These are phyloP conservation scores for Arctium minus DNA, from an alignment of 129 eudicot genomes.

Conservation along the genomic window DNA sequence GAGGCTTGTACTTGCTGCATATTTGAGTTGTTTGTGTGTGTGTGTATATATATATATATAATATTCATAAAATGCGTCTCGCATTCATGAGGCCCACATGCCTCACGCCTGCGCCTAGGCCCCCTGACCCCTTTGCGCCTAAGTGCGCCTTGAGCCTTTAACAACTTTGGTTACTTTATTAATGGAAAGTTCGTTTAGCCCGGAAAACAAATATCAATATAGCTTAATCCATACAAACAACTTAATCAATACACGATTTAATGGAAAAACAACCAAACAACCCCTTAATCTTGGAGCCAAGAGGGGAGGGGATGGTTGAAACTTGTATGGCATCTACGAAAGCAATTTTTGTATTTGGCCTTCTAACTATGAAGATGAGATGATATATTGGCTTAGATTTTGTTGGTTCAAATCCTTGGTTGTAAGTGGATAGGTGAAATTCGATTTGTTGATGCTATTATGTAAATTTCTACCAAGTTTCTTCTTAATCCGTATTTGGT, in stretches of 20 bases:
- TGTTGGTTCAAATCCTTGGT: background rate
- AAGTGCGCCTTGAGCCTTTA: too few species aligned
- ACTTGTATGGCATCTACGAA: background rate
- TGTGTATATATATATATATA: too few species aligned
- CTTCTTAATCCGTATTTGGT: background rate
- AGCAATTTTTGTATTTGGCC: background rate
- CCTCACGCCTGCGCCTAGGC: too few species aligned
- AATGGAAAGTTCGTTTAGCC: background rate
- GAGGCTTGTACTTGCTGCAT: too few species aligned
- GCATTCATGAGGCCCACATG: too few species aligned
- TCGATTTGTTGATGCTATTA: background rate
- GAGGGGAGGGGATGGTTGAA: background rate
- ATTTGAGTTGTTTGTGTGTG: too few species aligned
- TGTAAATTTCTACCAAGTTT: background rate
- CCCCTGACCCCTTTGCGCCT: too few species aligned
- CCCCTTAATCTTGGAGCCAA: background rate
- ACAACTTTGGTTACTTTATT: too few species aligned
- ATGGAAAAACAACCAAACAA: background rate
- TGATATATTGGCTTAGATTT: background rate
- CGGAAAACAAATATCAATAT: background rate
- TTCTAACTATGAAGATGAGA: background rate
- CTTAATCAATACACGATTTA: background rate
- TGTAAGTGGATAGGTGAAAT: background rate
- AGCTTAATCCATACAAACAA: background rate
- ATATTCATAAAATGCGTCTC: too few species aligned